Conservation (phyloP, 345 rosid species). For the Acer negundo region DNA sequence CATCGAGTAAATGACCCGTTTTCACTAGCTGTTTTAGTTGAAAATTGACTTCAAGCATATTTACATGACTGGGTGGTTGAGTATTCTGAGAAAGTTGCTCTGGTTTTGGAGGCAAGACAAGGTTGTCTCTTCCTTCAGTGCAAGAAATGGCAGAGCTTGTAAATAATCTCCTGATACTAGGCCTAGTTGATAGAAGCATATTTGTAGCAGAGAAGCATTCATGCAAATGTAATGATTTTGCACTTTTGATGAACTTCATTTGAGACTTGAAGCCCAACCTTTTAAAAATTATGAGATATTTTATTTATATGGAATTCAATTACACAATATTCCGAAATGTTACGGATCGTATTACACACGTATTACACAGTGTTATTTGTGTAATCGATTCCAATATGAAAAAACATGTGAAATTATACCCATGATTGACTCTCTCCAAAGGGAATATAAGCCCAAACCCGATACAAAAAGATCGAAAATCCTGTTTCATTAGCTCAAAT, state of each 20-base stretch:
- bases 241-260: neutral
- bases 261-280: neutral
- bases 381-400: too few relatives aligned
- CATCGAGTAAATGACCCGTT: slow-evolving; percentile 41
- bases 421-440: too few relatives aligned
- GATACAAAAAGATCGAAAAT: too few relatives aligned
- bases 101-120: slow-evolving; percentile 14
- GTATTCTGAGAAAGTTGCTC: slow-evolving; percentile 3
- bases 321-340: too few relatives aligned
- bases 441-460: too few relatives aligned
- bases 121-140: slow-evolving; percentile 10
- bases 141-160: slow-evolving; percentile 20
- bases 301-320: too few relatives aligned
- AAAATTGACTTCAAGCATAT: slow-evolving; percentile 43
- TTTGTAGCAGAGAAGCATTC: neutral
- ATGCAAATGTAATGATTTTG: too few relatives aligned
- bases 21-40: slow-evolving; percentile 37
- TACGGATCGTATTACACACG: too few relatives aligned
- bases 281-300: too few relatives aligned
- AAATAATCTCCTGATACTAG: slow-evolving; percentile 23
- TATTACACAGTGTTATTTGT: too few relatives aligned
- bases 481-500: too few relatives aligned
- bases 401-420: too few relatives aligned
- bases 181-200: slow-evolving; percentile 26
- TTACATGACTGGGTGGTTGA: slow-evolving; percentile 15